Base-by-base conservation (phyloP, 371 early-diverging fungal genomes). In the Nematocida sp. region DNA sequence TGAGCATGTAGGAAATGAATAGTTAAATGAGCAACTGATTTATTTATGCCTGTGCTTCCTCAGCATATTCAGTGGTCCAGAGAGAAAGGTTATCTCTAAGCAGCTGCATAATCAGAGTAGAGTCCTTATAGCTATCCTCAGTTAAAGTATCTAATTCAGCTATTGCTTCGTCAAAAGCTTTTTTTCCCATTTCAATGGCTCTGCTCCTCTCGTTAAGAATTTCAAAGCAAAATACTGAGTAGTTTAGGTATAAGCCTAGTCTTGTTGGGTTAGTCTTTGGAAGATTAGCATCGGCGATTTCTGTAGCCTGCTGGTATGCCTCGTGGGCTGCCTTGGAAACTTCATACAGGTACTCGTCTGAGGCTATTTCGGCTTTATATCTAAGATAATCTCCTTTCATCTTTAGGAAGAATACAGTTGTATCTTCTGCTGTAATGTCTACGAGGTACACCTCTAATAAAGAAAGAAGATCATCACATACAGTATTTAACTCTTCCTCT, bases 311-410 rank as follows among this genome's bases (percentile, higher is more conserved):
- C 87, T 93, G 91, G 89, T 98, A 98, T 47, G 94, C 91, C 57
- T 91, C 89, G 81, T 93, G 89, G 48, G 96, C 92, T 79, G 88
- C 82, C 5, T 92, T 89, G 61, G 93, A 88, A 7, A 89, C 66
- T n/a, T 66, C 88, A 86, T 90, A 89, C 81, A 94, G 90, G 80
- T 87, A 86, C 51, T 91, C 91, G 51, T 89, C 91, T 47, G 87
- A 84, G 78, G 90, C 87, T 84, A 96, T 94, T 86, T 98, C 98
- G 75, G 98, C 96, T 66, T 95, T 89, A 86, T 98, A 98, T 81
- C 98, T 91, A 88, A 92, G 91, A 87, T 98, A 98, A 85, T 98
- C 98, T 66, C 96, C 98, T 89, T 92, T 95, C 98, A 97, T 96
- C 89, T 97, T 96, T 87, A 91, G 90, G 87, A 95, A 96, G 85